Evolutionary conservation across 2,329 filamentous ascomycete genomes (phyloP).

Genomic region (Fusarium compactum): DNA sequence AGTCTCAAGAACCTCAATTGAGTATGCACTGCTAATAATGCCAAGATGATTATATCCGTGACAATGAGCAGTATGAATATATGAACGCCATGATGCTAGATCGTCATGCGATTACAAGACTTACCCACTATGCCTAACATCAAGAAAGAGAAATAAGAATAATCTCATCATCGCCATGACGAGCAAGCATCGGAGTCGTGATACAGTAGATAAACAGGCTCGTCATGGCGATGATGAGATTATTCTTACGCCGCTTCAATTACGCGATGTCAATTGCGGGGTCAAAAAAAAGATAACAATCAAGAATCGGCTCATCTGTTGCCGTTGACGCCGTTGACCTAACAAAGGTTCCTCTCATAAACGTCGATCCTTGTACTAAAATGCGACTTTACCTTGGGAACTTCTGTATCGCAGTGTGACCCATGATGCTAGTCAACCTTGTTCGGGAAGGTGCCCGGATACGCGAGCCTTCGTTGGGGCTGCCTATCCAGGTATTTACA

Average conservation of each 20-base stretch:
- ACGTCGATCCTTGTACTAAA: slow-evolving; percentile 24
- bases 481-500: neutral
- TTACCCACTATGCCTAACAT: neutral
- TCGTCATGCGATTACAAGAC: fast-evolving
- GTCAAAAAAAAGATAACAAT: neutral
- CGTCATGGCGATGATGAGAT: neutral
- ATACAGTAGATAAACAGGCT: neutral
- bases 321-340: neutral
- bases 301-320: neutral
- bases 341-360: slow-evolving; percentile 21
- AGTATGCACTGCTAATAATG: no score
- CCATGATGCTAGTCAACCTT: slow-evolving; percentile 20
- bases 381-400: slow-evolving; percentile 26
- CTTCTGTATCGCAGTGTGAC: slow-evolving; percentile 22
- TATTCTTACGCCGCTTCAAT: neutral
- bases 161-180: neutral
- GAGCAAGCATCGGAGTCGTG: no score
- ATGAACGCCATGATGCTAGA: neutral
- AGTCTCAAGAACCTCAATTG: no score
- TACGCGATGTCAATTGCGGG: neutral
- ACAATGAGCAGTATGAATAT: neutral
- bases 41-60: no score
- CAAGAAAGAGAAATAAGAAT: neutral
- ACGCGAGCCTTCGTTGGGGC: neutral
- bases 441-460: slow-evolving; percentile 22